These are phyloP conservation scores for Coprinopsis strossmayeri DNA, from an alignment of 768 basidiomycete species.

Conservation along the genomic window DNA sequence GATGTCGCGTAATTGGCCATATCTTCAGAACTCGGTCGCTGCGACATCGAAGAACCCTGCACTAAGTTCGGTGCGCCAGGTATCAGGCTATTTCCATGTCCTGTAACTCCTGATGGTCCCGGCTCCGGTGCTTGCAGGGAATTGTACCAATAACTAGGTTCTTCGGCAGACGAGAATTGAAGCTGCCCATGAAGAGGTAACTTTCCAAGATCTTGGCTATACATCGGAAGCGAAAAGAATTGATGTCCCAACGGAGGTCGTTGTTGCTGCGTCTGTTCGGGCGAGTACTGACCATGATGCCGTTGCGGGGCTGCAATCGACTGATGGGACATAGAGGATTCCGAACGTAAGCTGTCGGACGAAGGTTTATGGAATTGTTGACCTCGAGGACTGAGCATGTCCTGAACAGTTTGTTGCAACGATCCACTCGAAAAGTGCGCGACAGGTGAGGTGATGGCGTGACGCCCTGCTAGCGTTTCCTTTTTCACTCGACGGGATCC, in stretches of 20 bases:
- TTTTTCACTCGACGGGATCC: constrained; percentile 28
- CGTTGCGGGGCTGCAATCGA: constrained; percentile 1
- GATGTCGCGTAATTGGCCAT: neutral
- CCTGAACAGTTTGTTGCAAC: neutral
- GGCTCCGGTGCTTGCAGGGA: neutral
- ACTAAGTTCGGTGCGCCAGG: neutral
- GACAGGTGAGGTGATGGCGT: neutral
- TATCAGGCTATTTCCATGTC: neutral
- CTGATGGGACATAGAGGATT: neutral
- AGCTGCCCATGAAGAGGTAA: constrained; percentile 37
- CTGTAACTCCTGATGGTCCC: neutral
- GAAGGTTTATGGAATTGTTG: neutral
- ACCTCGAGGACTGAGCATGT: neutral
- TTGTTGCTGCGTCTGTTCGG: constrained; percentile 9
- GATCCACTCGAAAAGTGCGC: neutral
- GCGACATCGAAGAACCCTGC: neutral
- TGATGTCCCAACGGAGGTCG: constrained; percentile 3
- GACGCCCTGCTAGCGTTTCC: neutral
- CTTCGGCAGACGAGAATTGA: constrained; percentile 15
- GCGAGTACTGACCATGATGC: neutral
- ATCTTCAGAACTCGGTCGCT: neutral
- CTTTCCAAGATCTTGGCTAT: constrained; percentile 53
- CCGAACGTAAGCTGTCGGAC: neutral
- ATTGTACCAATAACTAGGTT: constrained; percentile 10
- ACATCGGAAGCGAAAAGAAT: constrained; percentile 40